These are phyloP conservation scores for Lantana camara DNA, from an alignment of 257 asterid species.

Conservation along the genomic window DNA sequence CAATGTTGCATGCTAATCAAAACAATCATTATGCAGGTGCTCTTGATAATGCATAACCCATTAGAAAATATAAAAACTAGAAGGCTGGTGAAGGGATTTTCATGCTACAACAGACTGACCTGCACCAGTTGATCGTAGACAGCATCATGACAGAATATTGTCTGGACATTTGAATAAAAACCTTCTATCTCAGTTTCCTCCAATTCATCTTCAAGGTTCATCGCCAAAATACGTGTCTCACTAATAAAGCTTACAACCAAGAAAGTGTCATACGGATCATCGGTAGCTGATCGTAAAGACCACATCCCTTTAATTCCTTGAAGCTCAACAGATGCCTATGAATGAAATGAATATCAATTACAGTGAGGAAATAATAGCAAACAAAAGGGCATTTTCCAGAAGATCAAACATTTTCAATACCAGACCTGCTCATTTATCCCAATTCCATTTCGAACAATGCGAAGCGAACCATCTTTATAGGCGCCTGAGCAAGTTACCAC, in stretches of 20 bases:
- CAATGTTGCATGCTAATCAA: not conserved
- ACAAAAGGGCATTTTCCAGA: not conserved
- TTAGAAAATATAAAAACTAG: not conserved
- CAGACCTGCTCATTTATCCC: slow-evolving; percentile 81
- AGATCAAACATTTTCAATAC: not conserved
- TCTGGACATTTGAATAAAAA: slow-evolving; percentile 65
- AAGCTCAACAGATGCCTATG: slow-evolving; percentile 81
- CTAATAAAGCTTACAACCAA: slow-evolving; percentile 83
- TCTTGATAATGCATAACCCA: not conserved
- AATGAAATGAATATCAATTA: slow-evolving; percentile 19
- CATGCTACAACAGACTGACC: slow-evolving; percentile 37
- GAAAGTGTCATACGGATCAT: slow-evolving; percentile 72
- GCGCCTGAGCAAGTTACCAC: slow-evolving; percentile 89
- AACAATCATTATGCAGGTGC: slow-evolving; percentile 3
- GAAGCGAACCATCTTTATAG: slow-evolving; percentile 80
- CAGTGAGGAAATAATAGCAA: not conserved
- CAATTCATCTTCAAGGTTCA: slow-evolving; percentile 81
- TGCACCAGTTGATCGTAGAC: slow-evolving; percentile 71
- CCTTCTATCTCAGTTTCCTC: slow-evolving; percentile 91
- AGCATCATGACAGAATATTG: slow-evolving; percentile 83
- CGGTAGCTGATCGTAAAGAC: slow-evolving; percentile 73
- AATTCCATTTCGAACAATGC: slow-evolving; percentile 78
- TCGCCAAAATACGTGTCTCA: slow-evolving; percentile 78
- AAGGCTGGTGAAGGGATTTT: not conserved
- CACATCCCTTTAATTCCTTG: slow-evolving; percentile 94